Conservation (phyloP, 345 rosid genomes). For the Eutrema yunnanense region DNA sequence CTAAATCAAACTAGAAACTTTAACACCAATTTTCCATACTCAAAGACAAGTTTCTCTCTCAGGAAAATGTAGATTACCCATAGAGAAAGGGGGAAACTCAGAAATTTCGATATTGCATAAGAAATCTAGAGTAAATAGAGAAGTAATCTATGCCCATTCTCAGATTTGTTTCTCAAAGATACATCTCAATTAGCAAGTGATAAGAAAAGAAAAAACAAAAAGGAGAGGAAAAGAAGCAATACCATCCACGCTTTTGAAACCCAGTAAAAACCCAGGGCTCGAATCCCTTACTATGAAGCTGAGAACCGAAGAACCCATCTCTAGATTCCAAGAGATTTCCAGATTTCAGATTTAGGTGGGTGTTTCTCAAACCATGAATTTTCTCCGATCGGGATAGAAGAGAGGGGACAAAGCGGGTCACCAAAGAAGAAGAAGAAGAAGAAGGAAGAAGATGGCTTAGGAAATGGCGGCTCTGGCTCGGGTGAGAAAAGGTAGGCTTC, state of each 20-base stretch:
- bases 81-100: background rate
- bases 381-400: slow-evolving; percentile 26
- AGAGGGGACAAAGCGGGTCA: background rate
- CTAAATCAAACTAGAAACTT: no score
- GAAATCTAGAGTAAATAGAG: background rate
- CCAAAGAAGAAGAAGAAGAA: background rate
- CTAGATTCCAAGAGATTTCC: slow-evolving; percentile 23
- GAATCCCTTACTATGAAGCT: slow-evolving; percentile 4
- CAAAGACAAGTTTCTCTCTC: no score
- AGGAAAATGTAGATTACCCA: no score
- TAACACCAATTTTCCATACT: no score
- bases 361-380: slow-evolving; percentile 22
- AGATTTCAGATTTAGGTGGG: slow-evolving; percentile 21
- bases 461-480: background rate
- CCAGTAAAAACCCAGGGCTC: slow-evolving; percentile 21
- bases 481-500: background rate
- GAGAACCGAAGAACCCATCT: slow-evolving; percentile 26
- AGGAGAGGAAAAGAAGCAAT: background rate
- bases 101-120: background rate
- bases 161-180: background rate
- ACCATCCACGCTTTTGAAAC: slow-evolving; percentile 34
- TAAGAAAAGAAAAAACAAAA: background rate
- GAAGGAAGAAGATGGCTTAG: slow-evolving; percentile 1
- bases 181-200: no score
- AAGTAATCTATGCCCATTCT: background rate